These are phyloP conservation scores for Starmerella floricola DNA, from an alignment of 805 yeast species.

Conservation along the genomic window DNA sequence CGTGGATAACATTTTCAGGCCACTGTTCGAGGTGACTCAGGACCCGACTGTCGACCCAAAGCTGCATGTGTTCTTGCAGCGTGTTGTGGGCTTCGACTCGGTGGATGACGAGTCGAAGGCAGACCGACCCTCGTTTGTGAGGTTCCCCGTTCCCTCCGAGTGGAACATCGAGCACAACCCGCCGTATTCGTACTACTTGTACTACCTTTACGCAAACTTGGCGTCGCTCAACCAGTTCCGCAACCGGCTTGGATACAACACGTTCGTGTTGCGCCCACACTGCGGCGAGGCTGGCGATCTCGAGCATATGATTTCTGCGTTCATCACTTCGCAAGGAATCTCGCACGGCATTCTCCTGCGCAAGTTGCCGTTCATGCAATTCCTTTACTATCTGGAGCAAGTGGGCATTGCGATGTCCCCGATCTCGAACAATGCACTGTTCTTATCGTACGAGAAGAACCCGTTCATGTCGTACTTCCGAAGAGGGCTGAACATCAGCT, in stretches of 20 bases:
- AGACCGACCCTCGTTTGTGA: slow-evolving; percentile 70
- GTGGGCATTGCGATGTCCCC: slow-evolving; percentile 99
- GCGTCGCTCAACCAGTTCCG: slow-evolving; percentile 81
- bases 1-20: slow-evolving; percentile 66
- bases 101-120: slow-evolving; percentile 95
- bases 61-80: slow-evolving; percentile 70
- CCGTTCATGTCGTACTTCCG: slow-evolving; percentile 87
- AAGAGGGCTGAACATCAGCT: slow-evolving; percentile 84
- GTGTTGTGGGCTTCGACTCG: slow-evolving; percentile 95
- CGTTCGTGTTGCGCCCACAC: slow-evolving; percentile 93
- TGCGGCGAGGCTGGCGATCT: slow-evolving; percentile 99
- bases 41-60: slow-evolving; percentile 87
- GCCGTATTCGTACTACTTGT: slow-evolving; percentile 92
- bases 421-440: slow-evolving; percentile 87
- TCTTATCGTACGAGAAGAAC: slow-evolving; percentile 90
- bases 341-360: slow-evolving; percentile 90
- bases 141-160: slow-evolving; percentile 70
- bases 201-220: slow-evolving; percentile 77
- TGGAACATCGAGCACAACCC: slow-evolving; percentile 80
- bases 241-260: slow-evolving; percentile 58
- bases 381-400: slow-evolving; percentile 84
- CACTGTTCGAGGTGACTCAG: slow-evolving; percentile 78
- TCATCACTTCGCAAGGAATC: slow-evolving; percentile 78
- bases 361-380: slow-evolving; percentile 90
- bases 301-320: slow-evolving; percentile 85